Conservation (phyloP, 208 protist species). For the Leishmania tarentolae region DNA sequence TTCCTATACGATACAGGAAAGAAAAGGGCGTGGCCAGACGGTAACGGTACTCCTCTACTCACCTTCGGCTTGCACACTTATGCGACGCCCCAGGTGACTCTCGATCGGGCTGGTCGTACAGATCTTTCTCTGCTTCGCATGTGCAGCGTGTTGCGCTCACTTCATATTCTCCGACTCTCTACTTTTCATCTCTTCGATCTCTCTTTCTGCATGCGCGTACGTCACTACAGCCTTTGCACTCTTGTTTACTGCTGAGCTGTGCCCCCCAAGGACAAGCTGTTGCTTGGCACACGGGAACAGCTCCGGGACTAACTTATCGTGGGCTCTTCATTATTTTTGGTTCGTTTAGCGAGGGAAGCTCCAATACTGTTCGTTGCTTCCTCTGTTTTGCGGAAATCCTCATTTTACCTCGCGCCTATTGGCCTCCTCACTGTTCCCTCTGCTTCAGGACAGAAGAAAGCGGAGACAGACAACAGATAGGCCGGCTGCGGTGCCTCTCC, state of each 20-base stretch:
- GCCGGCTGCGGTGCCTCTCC: not conserved
- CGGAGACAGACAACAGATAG: not conserved
- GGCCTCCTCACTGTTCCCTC: not conserved
- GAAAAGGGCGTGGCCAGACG: not conserved
- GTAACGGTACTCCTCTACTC: not conserved
- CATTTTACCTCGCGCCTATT: not conserved
- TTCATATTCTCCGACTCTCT: constrained; percentile 2
- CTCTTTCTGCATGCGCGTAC: not conserved
- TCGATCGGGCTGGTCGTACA: not conserved
- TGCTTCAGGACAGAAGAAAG: not conserved
- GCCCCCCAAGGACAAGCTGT: not conserved
- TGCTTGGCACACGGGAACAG: constrained; percentile 1
- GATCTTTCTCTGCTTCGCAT: not conserved
- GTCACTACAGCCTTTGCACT: not conserved
- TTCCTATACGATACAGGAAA: not conserved
- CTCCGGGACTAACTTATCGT: not conserved
- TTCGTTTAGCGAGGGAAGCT: not conserved
- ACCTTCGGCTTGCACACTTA: not conserved
- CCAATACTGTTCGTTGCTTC: not conserved
- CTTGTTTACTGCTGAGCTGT: not conserved
- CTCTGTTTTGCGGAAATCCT: not conserved
- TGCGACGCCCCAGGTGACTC: not conserved
- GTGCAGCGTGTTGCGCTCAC: not conserved
- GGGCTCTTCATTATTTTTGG: not conserved
- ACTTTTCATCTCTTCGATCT: not conserved